Evolutionary conservation across 192 early-diverging fungal genomes (phyloP).

Genomic region (Nowakowskiella sp.): DNA sequence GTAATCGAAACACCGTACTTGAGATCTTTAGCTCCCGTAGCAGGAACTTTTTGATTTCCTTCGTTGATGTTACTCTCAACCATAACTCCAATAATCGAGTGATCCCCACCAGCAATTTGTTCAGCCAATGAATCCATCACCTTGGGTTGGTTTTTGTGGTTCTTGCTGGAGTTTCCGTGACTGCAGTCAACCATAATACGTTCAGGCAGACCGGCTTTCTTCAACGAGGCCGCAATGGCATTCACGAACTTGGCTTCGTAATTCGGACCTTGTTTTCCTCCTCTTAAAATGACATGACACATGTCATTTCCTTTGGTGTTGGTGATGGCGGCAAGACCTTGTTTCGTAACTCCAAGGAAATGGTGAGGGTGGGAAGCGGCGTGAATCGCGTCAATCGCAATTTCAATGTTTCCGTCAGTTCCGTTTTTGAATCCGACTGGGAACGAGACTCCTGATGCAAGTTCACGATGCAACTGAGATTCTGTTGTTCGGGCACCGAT

Average conservation of each 20-base stretch:
- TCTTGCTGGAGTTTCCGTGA: constrained; percentile 86
- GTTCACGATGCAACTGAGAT: constrained; percentile 76
- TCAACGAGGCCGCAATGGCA: constrained; percentile 47
- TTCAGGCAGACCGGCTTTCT: constrained; percentile 51
- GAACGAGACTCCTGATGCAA: constrained; percentile 83
- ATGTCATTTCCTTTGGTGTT: constrained; percentile 72
- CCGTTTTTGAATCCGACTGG: constrained; percentile 93
- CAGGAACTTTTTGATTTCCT: constrained; percentile 79
- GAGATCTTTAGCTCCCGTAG: constrained; percentile 47
- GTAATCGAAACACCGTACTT: constrained; percentile 88
- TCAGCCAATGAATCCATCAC: constrained; percentile 60
- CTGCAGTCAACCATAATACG: constrained; percentile 93
- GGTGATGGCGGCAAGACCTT: constrained; percentile 84
- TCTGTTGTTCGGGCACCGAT: constrained; percentile 94
- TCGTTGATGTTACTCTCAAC: constrained; percentile 85
- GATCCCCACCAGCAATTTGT: constrained; percentile 50
- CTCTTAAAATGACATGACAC: constrained; percentile 87
- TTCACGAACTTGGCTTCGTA: constrained; percentile 59
- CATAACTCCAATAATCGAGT: constrained; percentile 74
- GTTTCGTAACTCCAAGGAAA: constrained; percentile 90
- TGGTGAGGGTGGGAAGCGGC: constrained; percentile 76
- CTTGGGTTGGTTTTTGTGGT: constrained; percentile 77
- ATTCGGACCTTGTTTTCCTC: constrained; percentile 84
- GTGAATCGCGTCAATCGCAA: constrained; percentile 89
- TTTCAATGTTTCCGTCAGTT: constrained; percentile 79